A percentile compares a stretch with the other conserved stretches of the same genome.
phyloP scores from a whole-genome alignment of 2,329 filamentous ascomycete species.

The Metarhizium album region DNA sequence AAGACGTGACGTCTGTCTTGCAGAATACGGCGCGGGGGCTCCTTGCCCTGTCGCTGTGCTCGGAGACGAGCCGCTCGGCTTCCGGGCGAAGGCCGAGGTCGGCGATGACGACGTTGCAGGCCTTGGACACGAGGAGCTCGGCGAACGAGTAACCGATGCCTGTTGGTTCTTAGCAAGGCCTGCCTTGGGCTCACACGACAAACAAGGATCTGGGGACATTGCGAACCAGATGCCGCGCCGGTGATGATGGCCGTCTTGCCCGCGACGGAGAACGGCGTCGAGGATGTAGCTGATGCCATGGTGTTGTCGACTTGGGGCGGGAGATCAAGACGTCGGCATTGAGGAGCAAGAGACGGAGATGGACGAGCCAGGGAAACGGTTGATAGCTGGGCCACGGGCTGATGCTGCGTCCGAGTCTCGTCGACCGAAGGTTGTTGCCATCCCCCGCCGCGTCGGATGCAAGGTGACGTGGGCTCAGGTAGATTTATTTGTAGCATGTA shows the following conservation, averaged over 20 bases:
- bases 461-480: no score
- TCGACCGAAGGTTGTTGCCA: no score
- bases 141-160: conserved; percentile 35
- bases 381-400: no score
- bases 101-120: conserved; percentile 34
- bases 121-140: conserved; percentile 26
- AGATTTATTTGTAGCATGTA: no score
- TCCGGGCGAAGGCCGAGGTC: conserved; percentile 29
- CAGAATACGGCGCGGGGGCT: conserved; percentile 28
- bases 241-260: conserved; percentile 16
- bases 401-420: no score
- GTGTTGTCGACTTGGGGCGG: no score
- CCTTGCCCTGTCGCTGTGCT: conserved; percentile 10
- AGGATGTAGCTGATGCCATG: neutral
- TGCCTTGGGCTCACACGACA: no score
- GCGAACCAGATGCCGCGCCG: conserved; percentile 14
- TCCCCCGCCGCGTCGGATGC: no score
- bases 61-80: conserved; percentile 23
- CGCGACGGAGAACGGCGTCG: neutral
- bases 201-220: neutral
- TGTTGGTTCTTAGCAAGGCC: conserved; percentile 6
- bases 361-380: neutral
- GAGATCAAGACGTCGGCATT: neutral
- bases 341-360: neutral
- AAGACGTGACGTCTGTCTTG: conserved; percentile 33